phyloP scores from a whole-genome alignment of 164 flowering plant genomes.

The Aristolochia contorta region DNA sequence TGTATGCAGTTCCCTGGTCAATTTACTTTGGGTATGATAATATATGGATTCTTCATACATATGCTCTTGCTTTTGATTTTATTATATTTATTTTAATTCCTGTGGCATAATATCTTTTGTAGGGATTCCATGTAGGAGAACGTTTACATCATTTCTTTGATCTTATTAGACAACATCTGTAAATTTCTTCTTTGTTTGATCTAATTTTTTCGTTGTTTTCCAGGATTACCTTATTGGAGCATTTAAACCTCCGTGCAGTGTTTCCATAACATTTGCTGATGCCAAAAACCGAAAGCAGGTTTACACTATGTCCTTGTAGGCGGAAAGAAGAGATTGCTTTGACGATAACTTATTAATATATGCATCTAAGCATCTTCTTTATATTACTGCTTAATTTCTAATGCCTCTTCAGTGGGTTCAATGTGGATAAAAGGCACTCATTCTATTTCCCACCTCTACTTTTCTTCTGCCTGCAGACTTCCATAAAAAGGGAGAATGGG shows the following conservation, averaged over 20 bases:
- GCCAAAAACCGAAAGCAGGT: conserved; percentile 88
- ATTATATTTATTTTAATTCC: too few relatives aligned
- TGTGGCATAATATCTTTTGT: too few relatives aligned
- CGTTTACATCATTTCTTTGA: too few relatives aligned
- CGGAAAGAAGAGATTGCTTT: neutral
- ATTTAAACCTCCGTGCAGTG: conserved; percentile 75
- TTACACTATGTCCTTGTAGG: neutral
- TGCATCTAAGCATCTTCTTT: neutral
- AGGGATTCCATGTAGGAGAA: too few relatives aligned
- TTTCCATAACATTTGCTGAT: conserved; percentile 65
- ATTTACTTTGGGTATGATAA: too few relatives aligned
- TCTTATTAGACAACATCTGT: too few relatives aligned
- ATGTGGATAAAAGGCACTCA: neutral
- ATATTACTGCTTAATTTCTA: neutral
- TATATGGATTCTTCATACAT: too few relatives aligned
- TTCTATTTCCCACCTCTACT: neutral
- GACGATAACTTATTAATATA: neutral
- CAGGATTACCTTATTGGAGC: conserved; percentile 88
- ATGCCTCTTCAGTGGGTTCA: neutral
- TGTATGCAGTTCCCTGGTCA: too few relatives aligned
- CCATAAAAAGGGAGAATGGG: conserved; percentile 84
- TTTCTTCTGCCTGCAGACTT: conserved; percentile 33
- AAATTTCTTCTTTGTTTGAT: too few relatives aligned
- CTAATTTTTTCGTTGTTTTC: too few relatives aligned
- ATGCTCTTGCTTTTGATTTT: too few relatives aligned